Conservation (phyloP, 2,329 filamentous ascomycete species). For the Alternaria alternata region DNA sequence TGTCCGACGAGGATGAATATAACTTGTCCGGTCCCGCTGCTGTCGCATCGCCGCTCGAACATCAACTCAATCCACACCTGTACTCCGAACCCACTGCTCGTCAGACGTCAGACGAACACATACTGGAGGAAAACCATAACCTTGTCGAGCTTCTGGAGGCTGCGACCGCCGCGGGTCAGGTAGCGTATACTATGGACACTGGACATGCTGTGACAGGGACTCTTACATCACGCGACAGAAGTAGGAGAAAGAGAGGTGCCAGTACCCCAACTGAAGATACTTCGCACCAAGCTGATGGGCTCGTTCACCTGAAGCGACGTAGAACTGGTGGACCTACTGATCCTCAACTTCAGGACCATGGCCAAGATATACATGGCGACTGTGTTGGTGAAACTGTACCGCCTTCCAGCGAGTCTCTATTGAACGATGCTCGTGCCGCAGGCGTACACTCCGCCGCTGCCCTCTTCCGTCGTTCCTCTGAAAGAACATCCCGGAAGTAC, state of each 20-base stretch:
- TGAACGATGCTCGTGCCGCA: conserved; percentile 56
- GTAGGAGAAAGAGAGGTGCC: conserved; percentile 40
- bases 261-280: conserved; percentile 18
- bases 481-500: conserved; percentile 61
- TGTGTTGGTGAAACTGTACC: conserved; percentile 18
- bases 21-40: conserved; percentile 23
- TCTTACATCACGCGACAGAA: conserved; percentile 17
- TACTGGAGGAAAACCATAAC: conserved; percentile 41
- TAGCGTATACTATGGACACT: conserved; percentile 24
- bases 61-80: conserved; percentile 23
- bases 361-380: neutral
- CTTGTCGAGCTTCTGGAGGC: conserved; percentile 49
- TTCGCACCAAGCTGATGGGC: conserved; percentile 10
- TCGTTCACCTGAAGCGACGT: conserved; percentile 30
- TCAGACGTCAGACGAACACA: conserved; percentile 25
- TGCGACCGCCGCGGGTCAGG: conserved; percentile 46
- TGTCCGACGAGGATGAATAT: conserved; percentile 34
- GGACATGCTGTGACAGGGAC: conserved; percentile 2
- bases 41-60: conserved; percentile 21
- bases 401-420: conserved; percentile 28
- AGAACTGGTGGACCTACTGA: conserved; percentile 29
- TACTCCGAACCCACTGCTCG: conserved; percentile 24
- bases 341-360: conserved; percentile 16
- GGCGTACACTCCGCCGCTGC: conserved; percentile 62
- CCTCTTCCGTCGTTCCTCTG: conserved; percentile 56